Evolutionary conservation across 257 asterid species (phyloP).

Genomic region (Voacanga thouarsii): DNA sequence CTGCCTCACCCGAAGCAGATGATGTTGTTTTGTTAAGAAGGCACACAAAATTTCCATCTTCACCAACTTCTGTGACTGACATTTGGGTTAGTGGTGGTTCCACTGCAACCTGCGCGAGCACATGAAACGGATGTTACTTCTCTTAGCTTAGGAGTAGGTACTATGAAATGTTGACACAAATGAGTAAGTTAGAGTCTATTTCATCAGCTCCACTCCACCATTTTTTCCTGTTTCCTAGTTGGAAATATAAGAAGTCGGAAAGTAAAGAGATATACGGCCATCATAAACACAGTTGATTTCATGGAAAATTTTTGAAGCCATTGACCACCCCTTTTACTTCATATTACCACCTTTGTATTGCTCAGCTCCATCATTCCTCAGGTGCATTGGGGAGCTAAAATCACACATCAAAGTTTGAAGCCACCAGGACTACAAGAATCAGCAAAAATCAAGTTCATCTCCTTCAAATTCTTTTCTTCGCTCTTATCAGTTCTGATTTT

Average conservation of each 20-base stretch:
- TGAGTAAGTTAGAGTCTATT: not conserved
- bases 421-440: too few species aligned
- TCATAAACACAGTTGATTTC: not conserved
- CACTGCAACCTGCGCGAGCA: constrained; percentile 13
- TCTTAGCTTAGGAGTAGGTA: not conserved
- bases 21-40: constrained; percentile 24
- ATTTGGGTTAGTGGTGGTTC: constrained; percentile 30
- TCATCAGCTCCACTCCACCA: not conserved
- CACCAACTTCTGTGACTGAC: constrained; percentile 32
- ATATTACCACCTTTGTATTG: too few species aligned
- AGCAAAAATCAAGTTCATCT: too few species aligned
- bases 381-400: too few species aligned
- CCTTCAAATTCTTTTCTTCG: too few species aligned
- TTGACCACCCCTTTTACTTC: too few species aligned
- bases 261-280: not conserved
- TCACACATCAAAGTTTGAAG: too few species aligned
- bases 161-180: not conserved
- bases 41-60: constrained; percentile 18
- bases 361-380: too few species aligned
- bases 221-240: too few species aligned
- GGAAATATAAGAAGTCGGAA: not conserved
- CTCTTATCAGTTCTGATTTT: too few species aligned
- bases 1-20: constrained; percentile 35
- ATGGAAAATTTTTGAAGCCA: not conserved
- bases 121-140: constrained; percentile 4